Percentiles rank a stretch among this genome's conserved stretches.
Evolutionary conservation across 2,329 filamentous ascomycete species (phyloP).

Genomic region (Xylariales sp.): DNA sequence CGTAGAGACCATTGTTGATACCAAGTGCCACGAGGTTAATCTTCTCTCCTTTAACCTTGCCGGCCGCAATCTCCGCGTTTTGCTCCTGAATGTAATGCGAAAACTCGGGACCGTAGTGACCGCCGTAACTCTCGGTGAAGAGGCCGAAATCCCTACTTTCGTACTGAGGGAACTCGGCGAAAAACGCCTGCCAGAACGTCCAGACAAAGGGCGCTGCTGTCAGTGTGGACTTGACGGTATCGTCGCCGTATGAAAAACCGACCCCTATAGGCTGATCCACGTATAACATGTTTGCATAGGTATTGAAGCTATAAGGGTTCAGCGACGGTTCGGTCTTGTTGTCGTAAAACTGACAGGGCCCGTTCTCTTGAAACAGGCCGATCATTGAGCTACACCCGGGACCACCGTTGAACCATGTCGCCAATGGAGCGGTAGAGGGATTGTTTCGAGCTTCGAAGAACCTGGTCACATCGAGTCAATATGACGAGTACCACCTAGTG

Average conservation of each 20-base stretch:
- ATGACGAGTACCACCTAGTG: no score
- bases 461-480: slow-evolving; percentile 12
- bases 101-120: slow-evolving; percentile 24
- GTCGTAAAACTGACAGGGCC: slow-evolving; percentile 46
- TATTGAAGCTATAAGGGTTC: slow-evolving; percentile 61
- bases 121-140: slow-evolving; percentile 24
- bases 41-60: slow-evolving; percentile 12
- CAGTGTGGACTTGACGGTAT: slow-evolving; percentile 33
- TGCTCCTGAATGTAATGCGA: slow-evolving; percentile 20
- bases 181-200: slow-evolving; percentile 36
- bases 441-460: slow-evolving; percentile 50
- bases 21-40: slow-evolving; percentile 19
- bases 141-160: slow-evolving; percentile 37
- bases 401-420: slow-evolving; percentile 61
- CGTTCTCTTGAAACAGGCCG: slow-evolving; percentile 36
- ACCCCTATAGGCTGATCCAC: slow-evolving; percentile 55
- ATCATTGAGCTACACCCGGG: slow-evolving; percentile 56
- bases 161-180: slow-evolving; percentile 39
- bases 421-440: slow-evolving; percentile 48
- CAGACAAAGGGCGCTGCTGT: slow-evolving; percentile 36
- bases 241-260: slow-evolving; percentile 34
- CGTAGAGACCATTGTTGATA: slow-evolving; percentile 21
- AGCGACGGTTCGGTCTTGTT: slow-evolving; percentile 41
- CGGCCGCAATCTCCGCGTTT: slow-evolving; percentile 16
- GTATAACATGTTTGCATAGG: slow-evolving; percentile 63